phyloP scores from a whole-genome alignment of 805 yeast species.

The Zygosaccharomyces gambellarensis region DNA sequence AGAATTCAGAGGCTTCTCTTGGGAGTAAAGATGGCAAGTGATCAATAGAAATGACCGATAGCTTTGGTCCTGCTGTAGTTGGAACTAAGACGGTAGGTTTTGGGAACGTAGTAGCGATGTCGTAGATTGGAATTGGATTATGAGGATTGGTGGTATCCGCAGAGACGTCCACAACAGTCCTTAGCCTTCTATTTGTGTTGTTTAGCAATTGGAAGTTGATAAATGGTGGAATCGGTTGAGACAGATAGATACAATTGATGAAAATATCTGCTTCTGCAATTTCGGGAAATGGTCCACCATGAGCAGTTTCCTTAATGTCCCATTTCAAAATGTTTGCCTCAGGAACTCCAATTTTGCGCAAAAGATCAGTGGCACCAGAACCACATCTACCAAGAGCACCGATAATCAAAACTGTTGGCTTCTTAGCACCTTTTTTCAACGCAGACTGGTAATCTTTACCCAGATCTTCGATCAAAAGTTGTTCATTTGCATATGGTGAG shows the following conservation, averaged over 20 bases:
- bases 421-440: slow-evolving; percentile 52
- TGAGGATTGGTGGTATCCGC: slow-evolving; percentile 99
- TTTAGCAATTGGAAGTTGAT: slow-evolving; percentile 66
- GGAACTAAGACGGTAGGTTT: slow-evolving; percentile 86
- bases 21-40: slow-evolving; percentile 94
- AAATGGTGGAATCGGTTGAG: slow-evolving; percentile 92
- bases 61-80: slow-evolving; percentile 73
- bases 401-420: slow-evolving; percentile 79
- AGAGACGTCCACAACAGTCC: slow-evolving; percentile 94
- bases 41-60: slow-evolving; percentile 91
- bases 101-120: slow-evolving; percentile 81
- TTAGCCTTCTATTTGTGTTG: slow-evolving; percentile 62
- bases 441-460: slow-evolving; percentile 55
- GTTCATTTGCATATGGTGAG: slow-evolving; percentile 77
- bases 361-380: slow-evolving; percentile 86
- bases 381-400: slow-evolving; percentile 99
- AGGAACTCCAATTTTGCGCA: slow-evolving; percentile 81
- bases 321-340: slow-evolving; percentile 79
- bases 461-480: slow-evolving; percentile 66
- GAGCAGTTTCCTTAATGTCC: slow-evolving; percentile 96
- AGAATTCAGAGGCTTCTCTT: slow-evolving; percentile 93
- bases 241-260: slow-evolving; percentile 92
- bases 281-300: slow-evolving; percentile 96
- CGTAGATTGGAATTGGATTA: slow-evolving; percentile 94
- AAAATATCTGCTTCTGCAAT: slow-evolving; percentile 83